Evolutionary conservation across 495 filamentous ascomycete genomes (phyloP).

Genomic region (Trichoderma reesei): DNA sequence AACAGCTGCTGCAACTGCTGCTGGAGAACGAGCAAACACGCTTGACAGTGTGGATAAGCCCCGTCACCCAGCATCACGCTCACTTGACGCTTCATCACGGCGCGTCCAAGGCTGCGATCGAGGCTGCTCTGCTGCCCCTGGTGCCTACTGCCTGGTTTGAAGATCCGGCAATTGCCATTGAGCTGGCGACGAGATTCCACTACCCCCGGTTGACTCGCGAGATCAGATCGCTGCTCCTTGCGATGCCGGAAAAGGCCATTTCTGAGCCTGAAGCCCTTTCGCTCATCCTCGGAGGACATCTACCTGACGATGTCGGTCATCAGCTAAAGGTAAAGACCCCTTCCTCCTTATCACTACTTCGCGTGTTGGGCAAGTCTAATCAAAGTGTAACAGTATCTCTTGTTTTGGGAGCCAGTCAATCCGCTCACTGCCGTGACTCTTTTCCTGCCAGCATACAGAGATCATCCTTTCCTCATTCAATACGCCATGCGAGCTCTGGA

Average conservation of each 20-base stretch:
- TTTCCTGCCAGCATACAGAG: constrained; percentile 87
- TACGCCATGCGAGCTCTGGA: constrained; percentile 96
- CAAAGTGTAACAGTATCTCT: constrained; percentile 55
- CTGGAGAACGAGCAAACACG: constrained; percentile 78
- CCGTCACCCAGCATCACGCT: constrained; percentile 53
- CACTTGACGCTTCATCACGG: constrained; percentile 17
- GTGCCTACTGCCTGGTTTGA: constrained; percentile 79
- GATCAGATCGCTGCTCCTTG: constrained; percentile 67
- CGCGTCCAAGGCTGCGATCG: constrained; percentile 36
- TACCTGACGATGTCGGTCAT: constrained; percentile 69
- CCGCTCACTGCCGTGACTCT: constrained; percentile 87
- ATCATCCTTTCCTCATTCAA: constrained; percentile 88
- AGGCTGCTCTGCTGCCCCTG: constrained; percentile 48
- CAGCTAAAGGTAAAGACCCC: constrained; percentile 67
- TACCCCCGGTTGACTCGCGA: constrained; percentile 62
- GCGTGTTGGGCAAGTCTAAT: constrained; percentile 18
- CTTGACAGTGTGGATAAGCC: constrained; percentile 82
- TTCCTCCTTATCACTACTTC: background rate
- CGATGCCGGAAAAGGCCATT: constrained; percentile 71
- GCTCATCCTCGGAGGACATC: constrained; percentile 61
- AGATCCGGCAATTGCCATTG: constrained; percentile 70
- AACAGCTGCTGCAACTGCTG: constrained; percentile 66
- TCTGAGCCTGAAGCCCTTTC: constrained; percentile 71
- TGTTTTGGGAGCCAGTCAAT: constrained; percentile 92
- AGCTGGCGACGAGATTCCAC: constrained; percentile 69